Conservation (phyloP, 2,329 filamentous ascomycete species). For the Emergomyces pasteurianus region DNA sequence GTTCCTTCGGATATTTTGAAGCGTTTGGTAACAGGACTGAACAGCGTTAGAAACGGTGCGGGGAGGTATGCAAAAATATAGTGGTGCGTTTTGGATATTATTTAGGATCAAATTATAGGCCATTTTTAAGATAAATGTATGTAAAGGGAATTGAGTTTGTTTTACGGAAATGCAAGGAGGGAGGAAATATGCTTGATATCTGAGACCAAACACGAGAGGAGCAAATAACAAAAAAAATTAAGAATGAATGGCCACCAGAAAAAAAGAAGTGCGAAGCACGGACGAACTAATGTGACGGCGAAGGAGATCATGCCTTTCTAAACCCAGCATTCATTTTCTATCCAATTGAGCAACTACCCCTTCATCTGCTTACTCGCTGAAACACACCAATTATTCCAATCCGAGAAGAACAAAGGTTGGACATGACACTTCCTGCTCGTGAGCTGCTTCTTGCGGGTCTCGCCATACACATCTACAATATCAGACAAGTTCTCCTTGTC, state of each 20-base stretch:
- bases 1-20: background rate
- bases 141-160: no score
- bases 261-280: background rate
- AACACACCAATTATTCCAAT: constrained; percentile 63
- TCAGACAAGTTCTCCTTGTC: constrained; percentile 42
- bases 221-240: background rate
- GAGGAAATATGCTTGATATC: background rate
- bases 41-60: no score
- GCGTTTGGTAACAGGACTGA: background rate
- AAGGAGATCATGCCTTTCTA: background rate
- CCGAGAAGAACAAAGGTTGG: constrained; percentile 54
- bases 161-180: background rate
- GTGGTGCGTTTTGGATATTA: background rate
- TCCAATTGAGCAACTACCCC: constrained; percentile 13
- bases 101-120: background rate
- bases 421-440: constrained; percentile 46
- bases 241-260: background rate
- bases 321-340: background rate
- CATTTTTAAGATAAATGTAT: background rate
- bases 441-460: constrained; percentile 50
- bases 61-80: no score
- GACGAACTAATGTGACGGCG: no score
- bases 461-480: constrained; percentile 52
- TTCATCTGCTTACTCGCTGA: constrained; percentile 32
- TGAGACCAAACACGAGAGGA: background rate